These are phyloP conservation scores for Candida coquimbonensis DNA, from an alignment of 805 yeast genomes.

Conservation along the genomic window DNA sequence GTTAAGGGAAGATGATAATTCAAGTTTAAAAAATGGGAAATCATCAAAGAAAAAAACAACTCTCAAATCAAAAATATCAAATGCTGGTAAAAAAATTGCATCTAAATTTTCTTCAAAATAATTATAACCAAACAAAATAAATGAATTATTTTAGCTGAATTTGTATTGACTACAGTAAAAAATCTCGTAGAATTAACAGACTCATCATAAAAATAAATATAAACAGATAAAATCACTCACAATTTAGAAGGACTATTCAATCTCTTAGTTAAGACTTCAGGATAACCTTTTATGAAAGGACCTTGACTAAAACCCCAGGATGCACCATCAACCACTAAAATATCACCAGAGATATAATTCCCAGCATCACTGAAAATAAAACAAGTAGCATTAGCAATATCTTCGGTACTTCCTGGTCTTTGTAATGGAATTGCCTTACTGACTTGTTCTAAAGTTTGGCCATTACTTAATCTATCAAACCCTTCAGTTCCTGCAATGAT, in stretches of 20 bases:
- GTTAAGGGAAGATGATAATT: conserved; percentile 11
- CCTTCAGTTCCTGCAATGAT: conserved; percentile 88
- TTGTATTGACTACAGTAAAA: too few species aligned
- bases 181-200: too few species aligned
- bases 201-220: too few species aligned
- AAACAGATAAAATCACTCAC: conserved; percentile 10
- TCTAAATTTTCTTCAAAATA: conserved; percentile 11
- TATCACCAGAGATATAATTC: conserved; percentile 66
- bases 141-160: too few species aligned
- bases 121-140: neutral
- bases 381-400: conserved; percentile 84
- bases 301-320: conserved; percentile 71
- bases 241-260: conserved; percentile 30
- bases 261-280: conserved; percentile 31
- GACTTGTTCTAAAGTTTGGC: conserved; percentile 33
- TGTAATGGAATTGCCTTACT: conserved; percentile 45
- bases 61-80: conserved; percentile 18
- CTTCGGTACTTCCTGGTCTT: conserved; percentile 61
- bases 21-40: conserved; percentile 1
- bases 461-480: conserved; percentile 50
- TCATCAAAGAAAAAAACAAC: conserved; percentile 11
- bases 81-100: conserved; percentile 23
- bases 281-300: conserved; percentile 34
- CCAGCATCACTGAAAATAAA: conserved; percentile 82
- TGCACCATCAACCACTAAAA: conserved; percentile 84